Conservation (phyloP, 2,329 filamentous ascomycete species). For the Cadophora sp. region DNA sequence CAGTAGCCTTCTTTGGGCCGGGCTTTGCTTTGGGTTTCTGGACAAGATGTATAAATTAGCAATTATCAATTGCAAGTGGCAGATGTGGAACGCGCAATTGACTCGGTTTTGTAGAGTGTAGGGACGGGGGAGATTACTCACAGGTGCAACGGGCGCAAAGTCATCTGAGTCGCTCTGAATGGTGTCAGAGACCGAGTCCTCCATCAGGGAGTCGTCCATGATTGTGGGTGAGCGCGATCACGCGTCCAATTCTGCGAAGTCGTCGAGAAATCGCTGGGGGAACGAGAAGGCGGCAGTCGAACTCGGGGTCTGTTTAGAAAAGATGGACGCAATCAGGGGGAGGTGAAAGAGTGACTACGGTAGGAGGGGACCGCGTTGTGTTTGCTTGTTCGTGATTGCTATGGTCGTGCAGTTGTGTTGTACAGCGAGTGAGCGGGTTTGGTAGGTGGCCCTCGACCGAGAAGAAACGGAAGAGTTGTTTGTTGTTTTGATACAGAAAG, state of each 20-base stretch:
- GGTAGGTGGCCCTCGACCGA: neutral
- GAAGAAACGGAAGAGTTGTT: neutral
- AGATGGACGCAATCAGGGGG: neutral
- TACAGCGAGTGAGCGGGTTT: neutral
- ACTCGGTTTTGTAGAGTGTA: neutral
- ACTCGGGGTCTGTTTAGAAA: neutral
- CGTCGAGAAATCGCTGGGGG: neutral
- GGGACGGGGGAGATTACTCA: constrained; percentile 31
- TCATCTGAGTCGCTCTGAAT: constrained; percentile 62
- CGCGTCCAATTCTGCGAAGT: constrained; percentile 13
- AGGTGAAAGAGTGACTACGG: constrained; percentile 17
- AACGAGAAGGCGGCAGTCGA: neutral
- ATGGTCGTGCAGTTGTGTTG: constrained; percentile 8
- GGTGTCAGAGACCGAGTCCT: constrained; percentile 63
- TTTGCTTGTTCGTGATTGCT: constrained; percentile 8
- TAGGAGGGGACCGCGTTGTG: constrained; percentile 13
- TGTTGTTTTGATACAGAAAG: constrained; percentile 5
- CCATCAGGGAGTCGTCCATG: constrained; percentile 51
- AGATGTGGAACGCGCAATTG: neutral
- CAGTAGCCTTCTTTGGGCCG: constrained; percentile 53
- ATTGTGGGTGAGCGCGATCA: constrained; percentile 15
- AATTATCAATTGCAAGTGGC: neutral
- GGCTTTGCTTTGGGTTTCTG: constrained; percentile 63
- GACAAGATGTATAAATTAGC: neutral
- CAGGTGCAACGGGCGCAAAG: constrained; percentile 63